Conservation (phyloP, 805 yeast genomes). For the Peterozyma xylosa region DNA sequence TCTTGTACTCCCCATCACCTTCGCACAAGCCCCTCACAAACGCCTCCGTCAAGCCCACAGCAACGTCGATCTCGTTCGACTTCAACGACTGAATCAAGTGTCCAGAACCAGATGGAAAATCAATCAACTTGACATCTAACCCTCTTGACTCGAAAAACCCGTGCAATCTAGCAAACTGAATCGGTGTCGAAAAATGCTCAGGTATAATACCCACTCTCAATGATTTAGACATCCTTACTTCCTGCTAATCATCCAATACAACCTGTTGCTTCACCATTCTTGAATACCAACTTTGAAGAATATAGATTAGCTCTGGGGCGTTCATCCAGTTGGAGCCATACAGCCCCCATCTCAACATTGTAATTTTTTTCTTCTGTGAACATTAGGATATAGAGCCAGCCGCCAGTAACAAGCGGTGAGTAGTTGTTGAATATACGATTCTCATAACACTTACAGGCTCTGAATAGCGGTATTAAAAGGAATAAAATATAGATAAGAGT, state of each 20-base stretch:
- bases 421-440: no score
- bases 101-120: constrained; percentile 85
- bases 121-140: constrained; percentile 51
- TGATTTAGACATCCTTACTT: not conserved
- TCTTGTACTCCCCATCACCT: constrained; percentile 51
- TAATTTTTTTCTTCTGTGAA: not conserved
- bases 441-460: no score
- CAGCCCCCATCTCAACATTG: not conserved
- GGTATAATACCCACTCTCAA: constrained; percentile 77
- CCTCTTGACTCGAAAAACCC: constrained; percentile 45
- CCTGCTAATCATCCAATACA: not conserved
- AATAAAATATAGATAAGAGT: not conserved
- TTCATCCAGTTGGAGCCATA: no score
- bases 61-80: constrained; percentile 60
- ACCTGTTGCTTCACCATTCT: no score
- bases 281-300: no score
- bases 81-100: constrained; percentile 71
- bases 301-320: no score
- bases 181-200: constrained; percentile 87
- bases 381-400: not conserved
- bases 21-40: constrained; percentile 78
- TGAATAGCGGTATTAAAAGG: no score
- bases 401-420: not conserved
- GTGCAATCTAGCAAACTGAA: constrained; percentile 59
- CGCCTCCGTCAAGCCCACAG: constrained; percentile 88